Evolutionary conservation across 78 protist species (phyloP).

Genomic region (Dictyostelium brefeldianum): DNA sequence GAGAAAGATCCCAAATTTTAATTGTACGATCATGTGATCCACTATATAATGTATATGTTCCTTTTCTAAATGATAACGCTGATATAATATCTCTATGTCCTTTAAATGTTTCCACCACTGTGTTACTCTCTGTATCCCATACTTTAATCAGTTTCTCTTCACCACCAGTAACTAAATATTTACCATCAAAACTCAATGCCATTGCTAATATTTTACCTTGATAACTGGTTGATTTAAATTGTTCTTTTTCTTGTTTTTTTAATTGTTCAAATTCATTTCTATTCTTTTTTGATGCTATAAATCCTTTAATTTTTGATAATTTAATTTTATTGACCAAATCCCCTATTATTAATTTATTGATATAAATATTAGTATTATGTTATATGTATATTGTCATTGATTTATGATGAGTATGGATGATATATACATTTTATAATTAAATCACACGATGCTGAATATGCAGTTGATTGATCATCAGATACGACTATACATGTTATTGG

Average conservation of each 20-base stretch:
- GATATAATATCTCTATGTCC: conserved; percentile 79
- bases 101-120: conserved; percentile 55
- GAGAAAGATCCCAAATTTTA: conserved; percentile 89
- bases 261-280: background rate
- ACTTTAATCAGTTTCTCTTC: conserved; percentile 74
- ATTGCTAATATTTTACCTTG: conserved; percentile 76
- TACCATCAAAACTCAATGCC: conserved; percentile 87
- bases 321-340: conserved; percentile 41
- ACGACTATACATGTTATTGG: conserved; percentile 75
- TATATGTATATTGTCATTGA: background rate
- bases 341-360: conserved; percentile 34
- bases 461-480: conserved; percentile 67
- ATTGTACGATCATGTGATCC: conserved; percentile 90
- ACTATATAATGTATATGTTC: conserved; percentile 83
- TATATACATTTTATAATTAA: conserved; percentile 53
- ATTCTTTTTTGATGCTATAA: conserved; percentile 33
- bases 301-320: conserved; percentile 43
- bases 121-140: conserved; percentile 56
- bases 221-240: background rate
- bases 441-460: conserved; percentile 83
- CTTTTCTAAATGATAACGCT: conserved; percentile 85
- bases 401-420: background rate
- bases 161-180: conserved; percentile 86
- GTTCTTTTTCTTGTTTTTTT: conserved; percentile 4
- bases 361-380: background rate